phyloP scores from a whole-genome alignment of 2,329 filamentous ascomycete species.

The Hypomyces perniciosus region DNA sequence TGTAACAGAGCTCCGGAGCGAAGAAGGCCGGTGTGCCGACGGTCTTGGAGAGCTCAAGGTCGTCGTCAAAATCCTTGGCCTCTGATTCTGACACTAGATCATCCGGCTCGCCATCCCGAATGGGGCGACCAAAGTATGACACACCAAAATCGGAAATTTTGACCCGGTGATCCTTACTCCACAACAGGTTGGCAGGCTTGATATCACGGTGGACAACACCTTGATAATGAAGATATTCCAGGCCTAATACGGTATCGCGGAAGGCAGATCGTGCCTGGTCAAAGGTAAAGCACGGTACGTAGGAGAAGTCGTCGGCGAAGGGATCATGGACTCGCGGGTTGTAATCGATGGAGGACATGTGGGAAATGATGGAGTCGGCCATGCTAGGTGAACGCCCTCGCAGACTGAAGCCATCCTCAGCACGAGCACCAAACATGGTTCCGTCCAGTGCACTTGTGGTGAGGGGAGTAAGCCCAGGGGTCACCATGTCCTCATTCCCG shows the following conservation, averaged over 20 bases:
- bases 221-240: conserved; percentile 89
- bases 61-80: conserved; percentile 81
- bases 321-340: conserved; percentile 54
- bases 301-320: conserved; percentile 82
- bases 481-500: conserved; percentile 49
- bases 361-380: conserved; percentile 67
- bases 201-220: conserved; percentile 81
- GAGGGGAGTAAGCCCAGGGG: conserved; percentile 45
- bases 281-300: conserved; percentile 88
- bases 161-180: conserved; percentile 76
- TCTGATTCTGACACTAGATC: conserved; percentile 73
- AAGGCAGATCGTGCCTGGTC: conserved; percentile 78
- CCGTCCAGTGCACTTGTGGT: conserved; percentile 62
- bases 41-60: conserved; percentile 94
- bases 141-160: conserved; percentile 99
- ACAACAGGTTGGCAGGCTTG: conserved; percentile 84
- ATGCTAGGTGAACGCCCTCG: conserved; percentile 72
- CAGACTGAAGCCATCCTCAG: conserved; percentile 43
- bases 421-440: conserved; percentile 69
- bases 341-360: conserved; percentile 61
- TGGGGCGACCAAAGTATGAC: conserved; percentile 88
- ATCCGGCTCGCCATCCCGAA: conserved; percentile 73
- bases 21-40: conserved; percentile 98
- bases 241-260: conserved; percentile 82
- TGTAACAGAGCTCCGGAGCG: conserved; percentile 91